phyloP scores from a whole-genome alignment of 2,329 filamentous ascomycete genomes.

The Fragosphaeria purpurea region DNA sequence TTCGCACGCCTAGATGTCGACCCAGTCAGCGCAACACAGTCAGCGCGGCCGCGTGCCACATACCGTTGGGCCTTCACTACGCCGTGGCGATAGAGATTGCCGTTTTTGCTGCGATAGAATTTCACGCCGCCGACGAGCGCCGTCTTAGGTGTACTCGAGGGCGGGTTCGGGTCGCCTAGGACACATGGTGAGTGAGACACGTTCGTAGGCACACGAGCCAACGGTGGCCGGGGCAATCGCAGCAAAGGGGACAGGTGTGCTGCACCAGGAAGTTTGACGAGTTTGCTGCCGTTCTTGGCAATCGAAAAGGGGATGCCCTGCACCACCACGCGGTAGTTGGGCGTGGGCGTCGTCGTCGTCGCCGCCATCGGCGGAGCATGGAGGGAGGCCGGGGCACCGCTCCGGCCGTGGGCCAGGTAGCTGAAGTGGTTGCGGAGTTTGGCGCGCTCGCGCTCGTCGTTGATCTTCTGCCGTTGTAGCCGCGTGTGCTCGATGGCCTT shows the following conservation, averaged over 20 bases:
- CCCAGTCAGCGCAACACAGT: constrained; percentile 25
- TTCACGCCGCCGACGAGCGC: constrained; percentile 64
- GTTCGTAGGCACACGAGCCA: too few relatives aligned
- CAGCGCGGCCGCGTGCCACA: constrained; percentile 24
- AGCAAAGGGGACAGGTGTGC: constrained; percentile 20
- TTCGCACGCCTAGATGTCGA: constrained; percentile 34
- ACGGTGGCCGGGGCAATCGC: too few relatives aligned
- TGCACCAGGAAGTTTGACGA: constrained; percentile 64
- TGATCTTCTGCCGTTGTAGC: constrained; percentile 43
- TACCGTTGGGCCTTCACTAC: constrained; percentile 69
- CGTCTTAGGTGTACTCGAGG: constrained; percentile 63
- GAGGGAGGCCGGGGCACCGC: constrained; percentile 17
- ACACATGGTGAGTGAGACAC: too few relatives aligned
- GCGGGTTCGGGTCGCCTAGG: constrained; percentile 48
- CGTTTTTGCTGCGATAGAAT: constrained; percentile 78
- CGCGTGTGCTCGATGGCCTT: constrained; percentile 64
- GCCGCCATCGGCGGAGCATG: not conserved
- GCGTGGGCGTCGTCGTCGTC: constrained; percentile 19
- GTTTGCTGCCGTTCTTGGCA: constrained; percentile 69
- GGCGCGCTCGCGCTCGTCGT: constrained; percentile 47
- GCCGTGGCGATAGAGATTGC: constrained; percentile 72
- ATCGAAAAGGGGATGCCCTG: constrained; percentile 67
- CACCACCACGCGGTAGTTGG: constrained; percentile 52
- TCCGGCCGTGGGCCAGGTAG: constrained; percentile 20
- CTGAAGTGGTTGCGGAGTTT: constrained; percentile 41